A percentile compares a stretch with the other conserved stretches of the same genome.
phyloP scores from a whole-genome alignment of 2,329 filamentous ascomycete species.

The Colletotrichum tropicale region DNA sequence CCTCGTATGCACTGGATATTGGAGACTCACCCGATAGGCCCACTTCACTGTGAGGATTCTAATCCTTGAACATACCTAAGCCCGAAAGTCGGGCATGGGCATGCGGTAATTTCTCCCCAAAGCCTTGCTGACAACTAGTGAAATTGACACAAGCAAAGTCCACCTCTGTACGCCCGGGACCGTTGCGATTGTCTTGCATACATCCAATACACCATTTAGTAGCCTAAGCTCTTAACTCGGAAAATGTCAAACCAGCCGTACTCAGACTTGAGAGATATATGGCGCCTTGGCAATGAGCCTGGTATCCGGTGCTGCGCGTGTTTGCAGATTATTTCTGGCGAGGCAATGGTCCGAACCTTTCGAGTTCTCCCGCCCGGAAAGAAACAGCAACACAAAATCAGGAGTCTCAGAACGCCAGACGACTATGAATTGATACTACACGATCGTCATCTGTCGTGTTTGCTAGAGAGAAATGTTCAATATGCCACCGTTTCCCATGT shows the following conservation, averaged over 20 bases:
- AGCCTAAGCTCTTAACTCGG: not conserved
- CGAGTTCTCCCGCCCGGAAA: not conserved
- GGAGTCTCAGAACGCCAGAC: not conserved
- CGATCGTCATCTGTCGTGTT: not conserved
- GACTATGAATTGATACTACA: not conserved
- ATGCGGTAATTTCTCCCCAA: not conserved
- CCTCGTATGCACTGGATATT: fast-evolving
- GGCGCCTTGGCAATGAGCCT: not conserved
- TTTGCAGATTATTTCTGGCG: not conserved
- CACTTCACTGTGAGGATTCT: not conserved
- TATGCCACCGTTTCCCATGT: not conserved
- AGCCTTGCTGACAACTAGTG: not conserved
- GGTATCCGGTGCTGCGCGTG: not conserved
- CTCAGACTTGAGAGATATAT: not conserved
- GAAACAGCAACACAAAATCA: not conserved
- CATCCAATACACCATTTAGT: not conserved
- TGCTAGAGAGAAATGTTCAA: not conserved
- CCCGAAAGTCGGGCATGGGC: fast-evolving
- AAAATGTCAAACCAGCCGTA: not conserved
- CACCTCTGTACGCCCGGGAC: not conserved
- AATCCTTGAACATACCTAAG: not conserved
- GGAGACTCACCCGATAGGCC: not conserved
- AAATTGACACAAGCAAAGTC: too few species aligned
- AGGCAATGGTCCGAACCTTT: not conserved
- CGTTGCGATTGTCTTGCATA: too few species aligned